Evolutionary conservation across 2,329 filamentous ascomycete genomes (phyloP), one percentile per base, ranked within the genome.

Genomic region (Aspergillus sojae): DNA sequence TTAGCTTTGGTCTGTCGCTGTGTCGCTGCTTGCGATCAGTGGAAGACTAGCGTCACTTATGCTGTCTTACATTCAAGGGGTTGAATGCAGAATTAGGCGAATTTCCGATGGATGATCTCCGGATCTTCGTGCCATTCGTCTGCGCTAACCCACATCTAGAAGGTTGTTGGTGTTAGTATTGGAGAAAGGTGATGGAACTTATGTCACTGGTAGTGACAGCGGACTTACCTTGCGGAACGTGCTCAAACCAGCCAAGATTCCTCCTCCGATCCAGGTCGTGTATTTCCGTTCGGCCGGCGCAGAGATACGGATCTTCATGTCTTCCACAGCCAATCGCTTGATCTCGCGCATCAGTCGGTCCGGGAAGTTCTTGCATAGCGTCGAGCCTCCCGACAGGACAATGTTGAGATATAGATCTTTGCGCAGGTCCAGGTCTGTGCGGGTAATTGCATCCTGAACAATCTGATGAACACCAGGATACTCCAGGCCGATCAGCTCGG

Each of bases 81-180:
- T 41, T 30, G 23, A 52, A 28, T 46, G 57, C 58, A 57, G 53
- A 52, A 63, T 78, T 85, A 97, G 74, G 93, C 94, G 80, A 98
- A 97, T 81, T 97, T 98, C 75, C 93, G 95, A 81, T 98, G 94
- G 76, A 99, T 98, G 73, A 99, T 95, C 76, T 99, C 94, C 21
- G 95, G 95, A 77, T 99, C 97, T 85, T 99, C 95, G 78, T 99
- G 95, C 95, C 95, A 99, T 84, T 99, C 95, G 76, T 98, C 95
- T 77, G 97, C 94, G 81, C 93, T 97, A 75, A 99, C 95, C 93
- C 95, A 98, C 95, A 99, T 99, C 94, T 97, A 21, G 10, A 19
- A n/a, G 48, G 6, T 26, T 9, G 9, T 10, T 28, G 1, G 28
- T 21, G 26, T 52, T 32, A 52, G 48, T 21, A 55, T 39, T 5